A percentile compares a stretch with the other conserved stretches of the same genome.
Conservation (phyloP, 768 basidiomycete species). For the Phylloporus rhodoxanthus region DNA sequence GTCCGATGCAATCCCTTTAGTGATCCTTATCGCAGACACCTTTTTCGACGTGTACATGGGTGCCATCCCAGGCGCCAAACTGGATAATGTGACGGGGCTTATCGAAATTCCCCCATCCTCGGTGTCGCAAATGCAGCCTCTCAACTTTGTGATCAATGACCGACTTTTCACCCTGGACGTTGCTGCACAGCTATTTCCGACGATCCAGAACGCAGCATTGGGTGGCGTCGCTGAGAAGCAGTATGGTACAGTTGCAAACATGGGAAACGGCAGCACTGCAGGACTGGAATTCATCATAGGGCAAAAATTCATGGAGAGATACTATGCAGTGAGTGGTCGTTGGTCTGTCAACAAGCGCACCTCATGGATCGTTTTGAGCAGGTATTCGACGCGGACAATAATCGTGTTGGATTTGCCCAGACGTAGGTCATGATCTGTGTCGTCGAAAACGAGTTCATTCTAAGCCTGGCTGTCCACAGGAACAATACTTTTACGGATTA, state of each 20-base stretch:
- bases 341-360: neutral
- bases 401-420: constrained; percentile 12
- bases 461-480: constrained; percentile 4
- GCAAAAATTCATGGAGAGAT: constrained; percentile 16
- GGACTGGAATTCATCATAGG: constrained; percentile 15
- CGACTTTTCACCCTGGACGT: constrained; percentile 8
- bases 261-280: neutral
- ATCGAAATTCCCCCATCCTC: constrained; percentile 12
- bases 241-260: constrained; percentile 5
- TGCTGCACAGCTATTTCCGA: constrained; percentile 13
- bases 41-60: constrained; percentile 7
- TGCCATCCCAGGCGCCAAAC: constrained; percentile 12
- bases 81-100: constrained; percentile 2
- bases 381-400: constrained; percentile 14
- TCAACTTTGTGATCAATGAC: constrained; percentile 9
- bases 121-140: constrained; percentile 7
- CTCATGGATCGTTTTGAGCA: neutral
- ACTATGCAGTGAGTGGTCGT: constrained; percentile 8
- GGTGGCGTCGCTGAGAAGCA: constrained; percentile 6
- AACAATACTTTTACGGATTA: constrained; percentile 18
- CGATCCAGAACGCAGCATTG: constrained; percentile 5
- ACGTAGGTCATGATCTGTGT: constrained; percentile 15
- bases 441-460: neutral
- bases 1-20: constrained; percentile 1
- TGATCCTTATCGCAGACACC: constrained; percentile 14